Percentiles rank a stretch among this genome's conserved stretches.
Conservation (phyloP, 2,329 filamentous ascomycete species). For the Scedosporium boydii region DNA sequence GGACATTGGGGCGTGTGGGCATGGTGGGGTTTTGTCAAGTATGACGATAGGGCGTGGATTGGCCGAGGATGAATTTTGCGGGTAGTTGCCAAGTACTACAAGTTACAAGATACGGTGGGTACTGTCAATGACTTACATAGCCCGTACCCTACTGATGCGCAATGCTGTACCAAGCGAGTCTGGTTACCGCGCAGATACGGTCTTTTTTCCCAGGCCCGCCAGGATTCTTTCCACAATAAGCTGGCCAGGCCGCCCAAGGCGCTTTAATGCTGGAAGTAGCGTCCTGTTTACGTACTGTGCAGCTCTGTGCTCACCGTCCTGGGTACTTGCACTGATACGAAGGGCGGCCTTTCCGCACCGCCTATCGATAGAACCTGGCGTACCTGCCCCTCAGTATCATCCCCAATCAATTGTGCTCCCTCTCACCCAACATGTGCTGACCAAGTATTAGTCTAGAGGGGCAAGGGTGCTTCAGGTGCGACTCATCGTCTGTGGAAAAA, state of each 20-base stretch:
- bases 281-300: neutral
- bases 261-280: neutral
- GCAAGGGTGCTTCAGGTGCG: too few relatives aligned
- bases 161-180: neutral
- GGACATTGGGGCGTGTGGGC: constrained; percentile 4
- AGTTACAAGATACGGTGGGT: neutral
- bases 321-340: neutral
- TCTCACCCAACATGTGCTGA: too few relatives aligned
- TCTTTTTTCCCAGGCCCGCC: neutral
- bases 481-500: too few relatives aligned
- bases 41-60: constrained; percentile 7
- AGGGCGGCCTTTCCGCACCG: neutral
- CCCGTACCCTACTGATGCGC: neutral
- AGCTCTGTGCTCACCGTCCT: neutral
- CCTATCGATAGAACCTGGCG: too few relatives aligned
- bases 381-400: too few relatives aligned
- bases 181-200: neutral
- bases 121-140: neutral
- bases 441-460: too few relatives aligned
- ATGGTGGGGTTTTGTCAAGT: constrained; percentile 2
- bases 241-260: neutral
- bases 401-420: neutral
- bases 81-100: neutral
- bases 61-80: neutral
- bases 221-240: neutral